Evolutionary conservation across 495 filamentous ascomycete species (phyloP).

Genomic region (Bombardia bombarda): DNA sequence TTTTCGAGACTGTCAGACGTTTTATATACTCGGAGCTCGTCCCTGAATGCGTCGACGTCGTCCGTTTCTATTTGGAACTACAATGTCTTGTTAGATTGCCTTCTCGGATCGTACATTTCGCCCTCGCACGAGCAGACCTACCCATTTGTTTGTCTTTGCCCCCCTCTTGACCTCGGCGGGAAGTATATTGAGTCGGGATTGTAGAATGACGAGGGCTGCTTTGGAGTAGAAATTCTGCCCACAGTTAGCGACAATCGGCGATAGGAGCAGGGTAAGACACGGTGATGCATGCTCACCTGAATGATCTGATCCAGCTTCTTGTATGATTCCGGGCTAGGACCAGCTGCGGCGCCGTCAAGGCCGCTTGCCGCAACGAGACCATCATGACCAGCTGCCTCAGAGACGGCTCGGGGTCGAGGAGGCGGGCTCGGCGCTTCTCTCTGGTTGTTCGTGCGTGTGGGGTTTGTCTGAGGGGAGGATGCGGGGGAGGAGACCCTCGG

Average conservation of each 20-base stretch:
- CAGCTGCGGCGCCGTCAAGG: constrained; percentile 36
- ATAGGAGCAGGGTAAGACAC: background rate
- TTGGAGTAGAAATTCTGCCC: constrained; percentile 84
- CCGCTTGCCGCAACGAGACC: constrained; percentile 28
- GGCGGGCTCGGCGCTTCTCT: constrained; percentile 49
- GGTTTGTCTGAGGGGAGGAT: constrained; percentile 56
- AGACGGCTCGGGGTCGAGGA: constrained; percentile 27
- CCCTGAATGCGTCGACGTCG: constrained; percentile 76
- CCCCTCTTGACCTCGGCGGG: constrained; percentile 50
- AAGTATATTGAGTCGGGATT: constrained; percentile 64
- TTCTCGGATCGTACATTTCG: background rate
- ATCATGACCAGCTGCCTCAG: constrained; percentile 26
- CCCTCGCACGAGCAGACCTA: constrained; percentile 41
- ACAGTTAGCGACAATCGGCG: constrained; percentile 8
- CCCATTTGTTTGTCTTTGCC: constrained; percentile 84
- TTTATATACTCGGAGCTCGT: constrained; percentile 74
- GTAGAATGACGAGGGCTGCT: constrained; percentile 75
- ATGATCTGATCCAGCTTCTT: constrained; percentile 84
- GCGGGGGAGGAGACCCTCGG: constrained; percentile 57
- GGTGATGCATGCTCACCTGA: constrained; percentile 54
- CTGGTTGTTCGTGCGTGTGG: constrained; percentile 61
- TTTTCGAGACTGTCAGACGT: constrained; percentile 65
- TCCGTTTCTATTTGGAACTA: constrained; percentile 94
- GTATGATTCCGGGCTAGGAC: constrained; percentile 51
- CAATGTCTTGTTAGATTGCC: too few relatives aligned